Evolutionary conservation across 164 flowering plant species (phyloP).

Genomic region (Sedum album): DNA sequence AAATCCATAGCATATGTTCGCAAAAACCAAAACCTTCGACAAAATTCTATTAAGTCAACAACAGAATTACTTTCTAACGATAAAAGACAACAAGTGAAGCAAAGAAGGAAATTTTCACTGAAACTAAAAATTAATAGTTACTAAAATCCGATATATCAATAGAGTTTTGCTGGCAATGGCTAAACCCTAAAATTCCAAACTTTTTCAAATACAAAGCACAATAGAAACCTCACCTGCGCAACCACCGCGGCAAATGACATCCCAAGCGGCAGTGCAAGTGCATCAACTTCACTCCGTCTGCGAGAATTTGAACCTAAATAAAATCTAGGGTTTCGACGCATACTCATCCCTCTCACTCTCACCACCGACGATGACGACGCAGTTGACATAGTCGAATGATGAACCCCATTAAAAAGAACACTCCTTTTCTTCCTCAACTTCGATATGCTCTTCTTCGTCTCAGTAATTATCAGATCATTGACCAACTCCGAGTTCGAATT

Average conservation of each 20-base stretch:
- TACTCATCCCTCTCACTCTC: constrained; percentile 24
- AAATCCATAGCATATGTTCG: no score
- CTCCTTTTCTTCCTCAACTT: constrained; percentile 1
- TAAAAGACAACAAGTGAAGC: not conserved
- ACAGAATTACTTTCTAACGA: not conserved
- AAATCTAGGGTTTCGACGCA: constrained; percentile 32
- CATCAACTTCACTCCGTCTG: constrained; percentile 21
- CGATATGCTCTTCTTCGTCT: not conserved
- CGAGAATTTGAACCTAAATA: constrained; percentile 15
- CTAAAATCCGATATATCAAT: not conserved
- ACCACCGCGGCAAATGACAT: constrained; percentile 52
- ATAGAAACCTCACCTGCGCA: constrained; percentile 35
- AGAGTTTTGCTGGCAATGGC: no score
- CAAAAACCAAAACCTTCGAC: no score
- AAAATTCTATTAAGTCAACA: not conserved
- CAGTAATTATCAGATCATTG: not conserved
- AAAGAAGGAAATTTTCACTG: not conserved
- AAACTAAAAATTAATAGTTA: not conserved
- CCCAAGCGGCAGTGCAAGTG: constrained; percentile 43
- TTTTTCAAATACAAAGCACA: not conserved
- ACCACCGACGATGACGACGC: constrained; percentile 11
- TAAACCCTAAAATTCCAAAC: not conserved
- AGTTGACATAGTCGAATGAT: constrained; percentile 11
- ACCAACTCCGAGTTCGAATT: constrained; percentile 1
- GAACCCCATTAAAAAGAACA: not conserved